phyloP scores from a whole-genome alignment of 768 basidiomycete genomes.

The Stropharia rugosoannulata region DNA sequence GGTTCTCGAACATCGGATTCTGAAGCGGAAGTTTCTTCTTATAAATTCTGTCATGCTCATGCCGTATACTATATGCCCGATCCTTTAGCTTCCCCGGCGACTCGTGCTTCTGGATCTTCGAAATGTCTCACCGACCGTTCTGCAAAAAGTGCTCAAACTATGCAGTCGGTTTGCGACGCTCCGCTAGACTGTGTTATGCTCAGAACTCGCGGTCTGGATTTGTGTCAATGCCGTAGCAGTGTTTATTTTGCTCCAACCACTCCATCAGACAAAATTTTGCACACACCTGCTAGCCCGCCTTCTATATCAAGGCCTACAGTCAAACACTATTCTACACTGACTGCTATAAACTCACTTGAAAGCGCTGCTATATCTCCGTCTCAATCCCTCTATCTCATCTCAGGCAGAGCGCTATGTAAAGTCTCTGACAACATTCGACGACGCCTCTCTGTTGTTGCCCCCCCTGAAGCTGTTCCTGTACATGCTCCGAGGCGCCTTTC shows the following conservation, averaged over 20 bases:
- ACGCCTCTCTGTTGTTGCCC: slow-evolving; percentile 8
- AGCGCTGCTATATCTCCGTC: neutral
- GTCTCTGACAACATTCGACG: neutral
- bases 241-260: slow-evolving; percentile 7
- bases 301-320: neutral
- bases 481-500: slow-evolving; percentile 13
- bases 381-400: neutral
- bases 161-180: no score
- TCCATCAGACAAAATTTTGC: slow-evolving; percentile 11
- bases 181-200: no score
- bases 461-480: slow-evolving; percentile 6
- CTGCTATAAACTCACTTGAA: neutral
- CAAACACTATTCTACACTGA: neutral
- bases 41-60: no score
- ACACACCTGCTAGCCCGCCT: slow-evolving; percentile 10
- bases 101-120: no score
- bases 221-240: neutral
- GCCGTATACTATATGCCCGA: no score
- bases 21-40: no score
- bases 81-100: no score
- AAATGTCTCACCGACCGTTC: no score
- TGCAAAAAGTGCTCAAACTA: no score
- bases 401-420: neutral
- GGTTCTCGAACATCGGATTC: no score
- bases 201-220: neutral